Conservation (phyloP, 2,329 filamentous ascomycete genomes). For the Diplodia intermedia region DNA sequence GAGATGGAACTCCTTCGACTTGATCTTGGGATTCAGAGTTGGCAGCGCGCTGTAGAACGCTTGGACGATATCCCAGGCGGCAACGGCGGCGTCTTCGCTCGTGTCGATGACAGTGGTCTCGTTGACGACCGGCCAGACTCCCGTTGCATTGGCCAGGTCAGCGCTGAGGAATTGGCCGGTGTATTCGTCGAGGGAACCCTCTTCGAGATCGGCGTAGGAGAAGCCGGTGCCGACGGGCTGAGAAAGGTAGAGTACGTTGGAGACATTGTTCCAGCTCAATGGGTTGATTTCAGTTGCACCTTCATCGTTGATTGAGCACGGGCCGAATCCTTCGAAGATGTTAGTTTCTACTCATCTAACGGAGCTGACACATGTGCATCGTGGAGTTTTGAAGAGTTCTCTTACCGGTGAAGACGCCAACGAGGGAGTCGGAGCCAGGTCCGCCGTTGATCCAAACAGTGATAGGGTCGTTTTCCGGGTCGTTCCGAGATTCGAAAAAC, state of each 20-base stretch:
- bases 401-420: constrained; percentile 26
- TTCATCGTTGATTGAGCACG: constrained; percentile 53
- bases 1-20: constrained; percentile 62
- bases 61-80: constrained; percentile 48
- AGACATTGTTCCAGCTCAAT: constrained; percentile 49
- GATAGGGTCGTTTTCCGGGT: constrained; percentile 62
- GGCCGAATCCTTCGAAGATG: constrained; percentile 57
- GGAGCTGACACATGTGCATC: neutral
- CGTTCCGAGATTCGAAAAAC: constrained; percentile 67
- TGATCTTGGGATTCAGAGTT: constrained; percentile 58
- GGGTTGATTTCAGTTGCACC: constrained; percentile 47
- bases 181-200: constrained; percentile 4
- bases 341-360: constrained; percentile 56
- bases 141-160: constrained; percentile 46
- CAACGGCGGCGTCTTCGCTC: constrained; percentile 45
- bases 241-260: constrained; percentile 50
- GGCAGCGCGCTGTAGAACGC: constrained; percentile 46
- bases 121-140: constrained; percentile 43
- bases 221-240: constrained; percentile 51
- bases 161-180: constrained; percentile 1
- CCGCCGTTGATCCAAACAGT: constrained; percentile 57
- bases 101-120: constrained; percentile 49
- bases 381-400: too few species aligned
- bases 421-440: constrained; percentile 20
- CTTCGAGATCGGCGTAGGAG: constrained; percentile 43